phyloP scores from a whole-genome alignment of 2,329 filamentous ascomycete species.

The Hypoxylon sp. region DNA sequence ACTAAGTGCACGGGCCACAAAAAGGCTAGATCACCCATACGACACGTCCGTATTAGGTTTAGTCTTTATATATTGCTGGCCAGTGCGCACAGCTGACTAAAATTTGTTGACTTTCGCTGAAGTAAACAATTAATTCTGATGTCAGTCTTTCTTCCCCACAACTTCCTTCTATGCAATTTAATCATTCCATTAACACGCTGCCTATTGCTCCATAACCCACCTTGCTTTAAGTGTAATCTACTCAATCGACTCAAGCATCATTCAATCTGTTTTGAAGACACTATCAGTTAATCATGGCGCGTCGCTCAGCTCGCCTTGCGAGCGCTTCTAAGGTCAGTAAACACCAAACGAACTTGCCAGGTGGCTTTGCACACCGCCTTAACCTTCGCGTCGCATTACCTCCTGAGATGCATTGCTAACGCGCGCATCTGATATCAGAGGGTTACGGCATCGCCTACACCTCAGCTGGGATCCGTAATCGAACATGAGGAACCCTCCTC shows the following conservation, averaged over 20 bases:
- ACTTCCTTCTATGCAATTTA: constrained; percentile 33
- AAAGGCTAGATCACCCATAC: constrained; percentile 8
- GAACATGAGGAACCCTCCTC: constrained; percentile 61
- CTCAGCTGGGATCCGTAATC: constrained; percentile 59
- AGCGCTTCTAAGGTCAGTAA: constrained; percentile 58
- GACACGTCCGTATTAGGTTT: not conserved
- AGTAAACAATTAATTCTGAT: constrained; percentile 48
- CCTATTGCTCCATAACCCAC: constrained; percentile 32
- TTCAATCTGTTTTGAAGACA: constrained; percentile 17
- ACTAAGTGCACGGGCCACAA: constrained; percentile 23
- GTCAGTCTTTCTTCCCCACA: constrained; percentile 44
- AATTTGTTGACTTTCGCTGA: constrained; percentile 42
- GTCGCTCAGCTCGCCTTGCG: constrained; percentile 63
- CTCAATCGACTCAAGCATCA: constrained; percentile 21
- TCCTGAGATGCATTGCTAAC: constrained; percentile 22
- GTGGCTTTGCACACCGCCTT: constrained; percentile 28
- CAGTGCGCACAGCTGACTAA: constrained; percentile 26
- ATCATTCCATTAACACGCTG: constrained; percentile 35
- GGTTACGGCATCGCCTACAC: constrained; percentile 50
- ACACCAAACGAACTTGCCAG: constrained; percentile 16
- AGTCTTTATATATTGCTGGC: not conserved
- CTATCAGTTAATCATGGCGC: constrained; percentile 54
- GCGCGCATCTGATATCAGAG: constrained; percentile 33
- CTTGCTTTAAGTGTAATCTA: constrained; percentile 14
- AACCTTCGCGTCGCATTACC: constrained; percentile 20